Percentiles rank a stretch among this genome's conserved stretches.
These are phyloP conservation scores for Waitea zeae DNA, from an alignment of 1,284 basidiomycete species.

Conservation along the genomic window DNA sequence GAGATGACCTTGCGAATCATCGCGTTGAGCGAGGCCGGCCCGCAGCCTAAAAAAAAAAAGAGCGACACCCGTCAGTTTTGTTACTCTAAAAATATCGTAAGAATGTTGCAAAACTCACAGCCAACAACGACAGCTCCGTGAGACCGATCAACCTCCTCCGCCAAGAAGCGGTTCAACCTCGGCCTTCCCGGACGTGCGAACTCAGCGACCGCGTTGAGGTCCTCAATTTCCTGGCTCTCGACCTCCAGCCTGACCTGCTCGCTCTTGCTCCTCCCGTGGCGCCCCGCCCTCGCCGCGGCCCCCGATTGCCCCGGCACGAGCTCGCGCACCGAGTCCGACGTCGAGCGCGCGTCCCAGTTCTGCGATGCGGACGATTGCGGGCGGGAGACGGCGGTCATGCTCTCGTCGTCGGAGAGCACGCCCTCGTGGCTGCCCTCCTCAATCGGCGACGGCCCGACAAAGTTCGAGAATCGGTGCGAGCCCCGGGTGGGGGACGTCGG, in stretches of 20 bases:
- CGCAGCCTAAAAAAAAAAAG: slow-evolving; percentile 54
- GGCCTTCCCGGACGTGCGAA: slow-evolving; percentile 59
- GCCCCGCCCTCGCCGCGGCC: too few relatives aligned
- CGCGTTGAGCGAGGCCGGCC: slow-evolving; percentile 56
- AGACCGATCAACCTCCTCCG: slow-evolving; percentile 43
- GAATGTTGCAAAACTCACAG: slow-evolving; percentile 25
- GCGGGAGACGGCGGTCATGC: too few relatives aligned
- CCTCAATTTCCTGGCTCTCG: slow-evolving; percentile 47
- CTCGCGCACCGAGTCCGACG: slow-evolving; percentile 13
- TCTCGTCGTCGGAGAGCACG: neutral
- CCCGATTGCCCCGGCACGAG: too few relatives aligned
- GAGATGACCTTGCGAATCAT: slow-evolving; percentile 55
- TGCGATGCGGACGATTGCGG: slow-evolving; percentile 1
- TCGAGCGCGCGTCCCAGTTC: slow-evolving; percentile 11
- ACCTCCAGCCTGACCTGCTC: slow-evolving; percentile 30
- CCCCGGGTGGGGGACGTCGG: neutral
- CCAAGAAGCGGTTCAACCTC: slow-evolving; percentile 46
- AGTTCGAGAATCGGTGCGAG: neutral
- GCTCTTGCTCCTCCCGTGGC: slow-evolving; percentile 12
- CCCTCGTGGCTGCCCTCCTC: slow-evolving; percentile 1
- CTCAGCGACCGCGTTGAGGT: slow-evolving; percentile 52
- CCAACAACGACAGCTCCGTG: slow-evolving; percentile 48
- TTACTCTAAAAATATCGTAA: neutral
- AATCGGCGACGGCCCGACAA: too few relatives aligned
- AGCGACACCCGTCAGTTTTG: neutral